These are phyloP conservation scores for Leccinellum luteum DNA, from an alignment of 768 basidiomycete species.

Conservation along the genomic window DNA sequence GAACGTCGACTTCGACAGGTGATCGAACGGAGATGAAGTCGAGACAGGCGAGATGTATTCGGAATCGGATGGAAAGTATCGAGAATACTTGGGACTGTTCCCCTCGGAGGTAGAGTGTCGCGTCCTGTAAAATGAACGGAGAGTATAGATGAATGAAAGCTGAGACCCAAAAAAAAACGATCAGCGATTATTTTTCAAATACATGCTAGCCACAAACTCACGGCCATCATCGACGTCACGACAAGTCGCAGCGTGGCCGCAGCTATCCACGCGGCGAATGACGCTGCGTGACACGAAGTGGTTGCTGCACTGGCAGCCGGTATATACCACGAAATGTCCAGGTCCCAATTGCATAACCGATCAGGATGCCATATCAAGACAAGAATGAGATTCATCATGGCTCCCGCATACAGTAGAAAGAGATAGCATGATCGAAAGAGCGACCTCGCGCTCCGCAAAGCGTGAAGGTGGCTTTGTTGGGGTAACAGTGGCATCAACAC, in stretches of 20 bases:
- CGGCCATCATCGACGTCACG: constrained; percentile 50
- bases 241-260: constrained; percentile 51
- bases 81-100: constrained; percentile 9
- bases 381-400: constrained; percentile 54
- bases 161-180: constrained; percentile 3
- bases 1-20: constrained; percentile 11
- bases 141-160: constrained; percentile 22
- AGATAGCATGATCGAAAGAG: constrained; percentile 43
- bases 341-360: constrained; percentile 57
- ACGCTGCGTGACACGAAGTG: constrained; percentile 13
- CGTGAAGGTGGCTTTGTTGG: constrained; percentile 16
- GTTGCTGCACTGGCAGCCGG: constrained; percentile 24
- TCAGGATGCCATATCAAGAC: constrained; percentile 51
- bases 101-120: constrained; percentile 18
- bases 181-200: constrained; percentile 5
- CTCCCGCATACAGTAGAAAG: constrained; percentile 47
- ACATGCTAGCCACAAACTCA: constrained; percentile 35
- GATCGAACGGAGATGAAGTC: constrained; percentile 8
- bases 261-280: constrained; percentile 54
- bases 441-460: constrained; percentile 13
- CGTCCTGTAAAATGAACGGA: constrained; percentile 13
- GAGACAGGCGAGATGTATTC: constrained; percentile 19
- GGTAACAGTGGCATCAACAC: constrained; percentile 38
- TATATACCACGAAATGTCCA: constrained; percentile 66
- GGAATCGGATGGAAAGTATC: constrained; percentile 21